A percentile compares a stretch with the other conserved stretches of the same genome.
Conservation (phyloP, 805 yeast genomes). For the Ogataea salicorniae region DNA sequence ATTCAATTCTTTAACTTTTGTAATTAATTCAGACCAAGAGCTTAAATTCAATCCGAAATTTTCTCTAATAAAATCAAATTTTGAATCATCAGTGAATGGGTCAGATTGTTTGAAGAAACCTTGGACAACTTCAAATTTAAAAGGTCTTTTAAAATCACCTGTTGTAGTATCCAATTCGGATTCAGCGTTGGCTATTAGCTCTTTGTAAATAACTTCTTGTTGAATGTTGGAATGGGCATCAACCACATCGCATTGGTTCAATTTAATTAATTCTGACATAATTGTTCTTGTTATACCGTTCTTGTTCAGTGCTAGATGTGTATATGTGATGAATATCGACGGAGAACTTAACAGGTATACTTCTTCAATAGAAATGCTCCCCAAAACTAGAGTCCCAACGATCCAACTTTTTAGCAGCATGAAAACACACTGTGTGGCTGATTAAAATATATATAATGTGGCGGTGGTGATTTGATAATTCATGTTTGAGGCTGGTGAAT, state of each 20-base stretch:
- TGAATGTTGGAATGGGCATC: constrained; percentile 24
- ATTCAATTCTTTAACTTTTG: constrained; percentile 34
- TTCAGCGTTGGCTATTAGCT: constrained; percentile 6
- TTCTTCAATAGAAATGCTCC: too few species aligned
- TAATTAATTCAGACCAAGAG: constrained; percentile 37
- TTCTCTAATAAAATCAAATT: constrained; percentile 38
- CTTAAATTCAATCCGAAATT: constrained; percentile 39
- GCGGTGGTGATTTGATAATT: too few species aligned
- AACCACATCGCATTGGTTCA: constrained; percentile 22
- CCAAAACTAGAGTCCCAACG: too few species aligned
- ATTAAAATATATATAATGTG: not conserved
- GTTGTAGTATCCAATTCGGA: constrained; percentile 21
- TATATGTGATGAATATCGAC: too few species aligned
- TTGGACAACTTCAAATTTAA: constrained; percentile 43
- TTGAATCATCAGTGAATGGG: constrained; percentile 37
- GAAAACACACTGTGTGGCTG: not conserved
- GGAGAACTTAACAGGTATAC: too few species aligned
- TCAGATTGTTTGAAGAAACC: constrained; percentile 49
- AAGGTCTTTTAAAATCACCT: constrained; percentile 30
- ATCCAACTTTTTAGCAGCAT: too few species aligned
- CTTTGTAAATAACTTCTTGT: constrained; percentile 14
- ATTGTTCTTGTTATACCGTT: not conserved
- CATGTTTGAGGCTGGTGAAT: not conserved
- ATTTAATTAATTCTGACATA: constrained; percentile 16
- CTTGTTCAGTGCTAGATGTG: too few species aligned